Conservation (phyloP, 2,329 filamentous ascomycete species). For the Colletotrichum horii region DNA sequence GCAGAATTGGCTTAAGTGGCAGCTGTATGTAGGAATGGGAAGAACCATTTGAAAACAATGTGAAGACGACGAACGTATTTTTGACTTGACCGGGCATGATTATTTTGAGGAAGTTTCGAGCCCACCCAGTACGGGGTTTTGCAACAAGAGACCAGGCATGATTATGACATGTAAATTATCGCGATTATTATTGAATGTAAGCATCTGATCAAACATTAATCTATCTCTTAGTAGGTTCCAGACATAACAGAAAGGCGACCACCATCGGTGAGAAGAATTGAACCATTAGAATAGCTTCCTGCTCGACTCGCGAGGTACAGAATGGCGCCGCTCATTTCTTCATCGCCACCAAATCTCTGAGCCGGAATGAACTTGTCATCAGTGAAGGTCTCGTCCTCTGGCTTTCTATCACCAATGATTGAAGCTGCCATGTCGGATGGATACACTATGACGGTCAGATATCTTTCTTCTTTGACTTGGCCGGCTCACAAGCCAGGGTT, state of each 20-base stretch:
- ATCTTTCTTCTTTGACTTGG: not conserved
- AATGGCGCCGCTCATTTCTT: slow-evolving; percentile 67
- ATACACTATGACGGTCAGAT: not conserved
- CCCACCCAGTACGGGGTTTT: too few species aligned
- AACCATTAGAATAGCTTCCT: slow-evolving; percentile 70
- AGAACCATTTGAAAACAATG: accelerated
- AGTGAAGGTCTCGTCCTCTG: not conserved
- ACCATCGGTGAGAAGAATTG: slow-evolving; percentile 66
- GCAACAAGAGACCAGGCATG: too few species aligned
- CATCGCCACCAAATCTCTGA: slow-evolving; percentile 58
- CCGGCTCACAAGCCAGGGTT: not conserved
- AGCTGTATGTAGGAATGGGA: not conserved
- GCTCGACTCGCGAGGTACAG: slow-evolving; percentile 69
- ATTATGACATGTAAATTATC: not conserved
- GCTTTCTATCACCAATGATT: slow-evolving; percentile 1
- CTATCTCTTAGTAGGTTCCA: not conserved
- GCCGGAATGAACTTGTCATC: slow-evolving; percentile 52
- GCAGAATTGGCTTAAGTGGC: not conserved
- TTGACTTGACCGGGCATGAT: not conserved
- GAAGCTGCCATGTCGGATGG: slow-evolving; percentile 2
- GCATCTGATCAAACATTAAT: not conserved
- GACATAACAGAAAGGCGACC: slow-evolving; percentile 59
- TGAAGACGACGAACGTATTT: not conserved
- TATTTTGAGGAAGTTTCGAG: too few species aligned
- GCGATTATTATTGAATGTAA: not conserved